Evolutionary conservation across 805 yeast genomes (phyloP).

Genomic region (Zygosaccharomyces siamensis): DNA sequence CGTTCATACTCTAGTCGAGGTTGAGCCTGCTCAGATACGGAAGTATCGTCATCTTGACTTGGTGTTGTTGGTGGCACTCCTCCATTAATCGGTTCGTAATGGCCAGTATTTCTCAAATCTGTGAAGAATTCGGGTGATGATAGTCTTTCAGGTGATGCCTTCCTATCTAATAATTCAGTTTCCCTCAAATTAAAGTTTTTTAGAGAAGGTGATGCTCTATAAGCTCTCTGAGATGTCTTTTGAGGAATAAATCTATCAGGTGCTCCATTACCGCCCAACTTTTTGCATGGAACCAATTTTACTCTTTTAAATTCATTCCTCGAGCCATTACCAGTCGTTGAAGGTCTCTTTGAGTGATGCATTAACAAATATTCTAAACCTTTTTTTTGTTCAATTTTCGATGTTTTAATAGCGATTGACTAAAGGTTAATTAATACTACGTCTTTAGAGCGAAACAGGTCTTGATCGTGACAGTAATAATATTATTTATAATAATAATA

Average conservation of each 20-base stretch:
- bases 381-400: neutral
- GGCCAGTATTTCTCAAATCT: constrained; percentile 22
- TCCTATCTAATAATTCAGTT: constrained; percentile 15
- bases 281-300: neutral
- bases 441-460: neutral
- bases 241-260: constrained; percentile 41
- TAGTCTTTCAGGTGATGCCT: constrained; percentile 27
- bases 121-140: constrained; percentile 33
- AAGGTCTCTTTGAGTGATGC: constrained; percentile 1
- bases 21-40: neutral
- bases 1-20: constrained; percentile 3
- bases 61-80: constrained; percentile 4
- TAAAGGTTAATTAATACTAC: neutral
- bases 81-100: constrained; percentile 21
- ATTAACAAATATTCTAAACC: neutral
- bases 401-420: neutral
- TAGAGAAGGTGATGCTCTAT: constrained; percentile 22
- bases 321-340: neutral
- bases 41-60: neutral
- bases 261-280: constrained; percentile 11
- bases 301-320: neutral
- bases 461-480: neutral
- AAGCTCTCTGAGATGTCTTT: constrained; percentile 29
- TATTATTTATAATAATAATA: neutral
- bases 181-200: constrained; percentile 15